Evolutionary conservation across 352 stramenopile genomes (phyloP).

Genomic region (Albugo laibachii): DNA sequence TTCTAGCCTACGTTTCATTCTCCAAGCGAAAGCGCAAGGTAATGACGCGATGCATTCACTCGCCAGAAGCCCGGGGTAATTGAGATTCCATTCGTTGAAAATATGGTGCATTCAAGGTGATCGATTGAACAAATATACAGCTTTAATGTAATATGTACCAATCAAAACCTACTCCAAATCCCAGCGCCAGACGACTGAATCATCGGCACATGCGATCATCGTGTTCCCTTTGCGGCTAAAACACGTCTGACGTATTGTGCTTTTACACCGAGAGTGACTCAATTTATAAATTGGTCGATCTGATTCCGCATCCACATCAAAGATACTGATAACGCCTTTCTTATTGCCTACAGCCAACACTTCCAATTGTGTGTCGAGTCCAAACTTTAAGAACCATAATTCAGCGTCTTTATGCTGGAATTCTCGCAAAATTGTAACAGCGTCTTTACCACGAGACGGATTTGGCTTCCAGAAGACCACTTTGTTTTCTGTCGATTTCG

Average conservation of each 20-base stretch:
- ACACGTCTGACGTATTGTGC: conserved; percentile 53
- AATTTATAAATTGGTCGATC: conserved; percentile 53
- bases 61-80: no score
- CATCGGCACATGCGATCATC: conserved; percentile 52
- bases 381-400: conserved; percentile 80
- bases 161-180: conserved; percentile 15
- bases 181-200: conserved; percentile 54
- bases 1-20: no score
- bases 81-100: no score
- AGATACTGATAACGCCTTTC: conserved; percentile 59
- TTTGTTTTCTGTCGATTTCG: conserved; percentile 72
- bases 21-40: no score
- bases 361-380: conserved; percentile 46
- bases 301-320: conserved; percentile 50
- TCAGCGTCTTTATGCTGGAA: conserved; percentile 68
- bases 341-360: conserved; percentile 68
- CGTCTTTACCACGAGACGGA: conserved; percentile 52
- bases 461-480: conserved; percentile 87
- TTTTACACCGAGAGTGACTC: conserved; percentile 53
- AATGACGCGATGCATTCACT: no score
- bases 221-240: conserved; percentile 53
- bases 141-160: no score
- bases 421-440: conserved; percentile 59
- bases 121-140: no score
- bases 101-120: no score